These are phyloP conservation scores for Ormosia semicastrata DNA, from an alignment of 306 rosid genomes.

Conservation along the genomic window DNA sequence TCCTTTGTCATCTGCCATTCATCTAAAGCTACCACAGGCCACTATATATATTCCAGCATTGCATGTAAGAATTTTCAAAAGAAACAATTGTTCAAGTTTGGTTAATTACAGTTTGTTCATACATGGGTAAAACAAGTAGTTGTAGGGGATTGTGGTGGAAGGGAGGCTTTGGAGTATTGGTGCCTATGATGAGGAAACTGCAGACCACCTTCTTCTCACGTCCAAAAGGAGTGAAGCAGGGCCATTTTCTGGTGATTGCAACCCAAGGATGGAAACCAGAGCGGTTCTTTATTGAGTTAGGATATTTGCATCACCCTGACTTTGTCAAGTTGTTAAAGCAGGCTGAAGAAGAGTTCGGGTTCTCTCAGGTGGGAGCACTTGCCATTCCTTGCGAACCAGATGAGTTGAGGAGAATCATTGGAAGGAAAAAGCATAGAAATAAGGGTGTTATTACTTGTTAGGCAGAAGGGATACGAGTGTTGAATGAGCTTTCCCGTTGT, in stretches of 20 bases:
- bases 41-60: constrained; percentile 20
- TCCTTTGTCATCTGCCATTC: background rate
- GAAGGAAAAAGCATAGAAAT: background rate
- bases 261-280: constrained; percentile 43
- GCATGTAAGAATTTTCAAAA: background rate
- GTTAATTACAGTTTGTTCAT: background rate
- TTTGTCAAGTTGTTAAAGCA: constrained; percentile 41
- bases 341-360: constrained; percentile 50
- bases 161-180: constrained; percentile 30
- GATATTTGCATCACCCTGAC: constrained; percentile 37
- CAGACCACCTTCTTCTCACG: background rate
- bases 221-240: constrained; percentile 40
- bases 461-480: background rate
- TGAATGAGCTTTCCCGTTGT: background rate
- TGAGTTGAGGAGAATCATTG: constrained; percentile 39
- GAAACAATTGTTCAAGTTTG: background rate
- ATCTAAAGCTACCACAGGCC: background rate
- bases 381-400: constrained; percentile 43
- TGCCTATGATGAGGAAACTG: constrained; percentile 29
- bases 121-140: constrained; percentile 38
- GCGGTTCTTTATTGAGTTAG: constrained; percentile 28
- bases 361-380: constrained; percentile 47
- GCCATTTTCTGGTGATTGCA: constrained; percentile 49
- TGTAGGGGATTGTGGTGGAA: constrained; percentile 29
- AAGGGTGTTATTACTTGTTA: background rate